phyloP scores from a whole-genome alignment of 768 basidiomycete species.

The Mycena pura region DNA sequence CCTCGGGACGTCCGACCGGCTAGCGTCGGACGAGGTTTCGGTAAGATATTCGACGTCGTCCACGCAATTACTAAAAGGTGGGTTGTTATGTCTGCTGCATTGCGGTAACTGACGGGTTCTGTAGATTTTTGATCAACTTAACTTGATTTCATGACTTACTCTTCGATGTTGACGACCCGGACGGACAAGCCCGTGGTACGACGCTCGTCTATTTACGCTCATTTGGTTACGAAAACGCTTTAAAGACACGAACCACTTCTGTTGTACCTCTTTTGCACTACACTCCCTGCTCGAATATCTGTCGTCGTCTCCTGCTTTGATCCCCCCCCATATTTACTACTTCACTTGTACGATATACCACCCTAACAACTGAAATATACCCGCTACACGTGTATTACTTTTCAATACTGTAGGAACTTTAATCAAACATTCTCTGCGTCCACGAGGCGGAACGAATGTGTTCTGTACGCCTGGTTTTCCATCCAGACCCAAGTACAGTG shows the following conservation, averaged over 20 bases:
- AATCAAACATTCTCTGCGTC: too few species aligned
- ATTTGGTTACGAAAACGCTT: slow-evolving; percentile 5
- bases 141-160: too few species aligned
- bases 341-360: slow-evolving; percentile 3
- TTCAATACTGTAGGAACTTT: too few species aligned
- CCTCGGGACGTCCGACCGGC: slow-evolving; percentile 41
- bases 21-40: slow-evolving; percentile 23
- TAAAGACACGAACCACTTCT: slow-evolving; percentile 14
- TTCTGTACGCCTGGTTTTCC: too few species aligned
- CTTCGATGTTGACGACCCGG: slow-evolving; percentile 15
- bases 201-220: not conserved
- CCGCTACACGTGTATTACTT: too few species aligned
- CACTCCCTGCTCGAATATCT: not conserved
- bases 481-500: too few species aligned
- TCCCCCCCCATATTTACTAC: not conserved
- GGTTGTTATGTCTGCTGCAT: not conserved
- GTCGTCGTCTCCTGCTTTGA: not conserved
- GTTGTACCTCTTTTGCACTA: slow-evolving; percentile 5
- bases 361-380: too few species aligned
- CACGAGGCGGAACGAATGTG: too few species aligned
- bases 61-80: slow-evolving; percentile 23
- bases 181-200: slow-evolving; percentile 11
- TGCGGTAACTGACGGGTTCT: not conserved
- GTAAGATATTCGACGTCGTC: slow-evolving; percentile 21
- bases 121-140: slow-evolving; percentile 19